These are phyloP conservation scores for Tolypocladium ophioglossoides DNA, from an alignment of 2,329 filamentous ascomycete genomes.

Conservation along the genomic window DNA sequence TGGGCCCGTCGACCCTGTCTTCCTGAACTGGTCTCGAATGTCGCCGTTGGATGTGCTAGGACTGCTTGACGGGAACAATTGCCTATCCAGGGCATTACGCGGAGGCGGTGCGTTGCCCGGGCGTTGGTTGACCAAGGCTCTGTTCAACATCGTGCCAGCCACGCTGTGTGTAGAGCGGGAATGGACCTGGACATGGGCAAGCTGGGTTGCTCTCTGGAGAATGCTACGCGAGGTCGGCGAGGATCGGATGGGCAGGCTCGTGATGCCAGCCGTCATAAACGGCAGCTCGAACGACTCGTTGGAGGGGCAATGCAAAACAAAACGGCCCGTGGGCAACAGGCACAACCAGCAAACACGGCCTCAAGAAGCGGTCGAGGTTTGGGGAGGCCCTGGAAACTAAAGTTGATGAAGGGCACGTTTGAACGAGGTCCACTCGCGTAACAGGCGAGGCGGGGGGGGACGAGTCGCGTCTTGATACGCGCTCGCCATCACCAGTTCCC, in stretches of 20 bases:
- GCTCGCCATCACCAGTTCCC: neutral
- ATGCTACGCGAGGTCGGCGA: conserved; percentile 22
- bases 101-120: conserved; percentile 23
- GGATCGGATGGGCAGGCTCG: conserved; percentile 21
- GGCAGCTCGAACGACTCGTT: neutral
- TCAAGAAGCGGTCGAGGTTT: neutral
- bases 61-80: conserved; percentile 48
- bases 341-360: neutral
- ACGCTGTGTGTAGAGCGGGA: conserved; percentile 1
- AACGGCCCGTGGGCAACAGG: neutral
- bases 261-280: conserved; percentile 26
- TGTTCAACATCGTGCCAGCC: conserved; percentile 6
- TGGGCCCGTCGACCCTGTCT: conserved; percentile 24
- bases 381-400: neutral
- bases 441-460: neutral
- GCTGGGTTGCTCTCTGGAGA: conserved; percentile 11
- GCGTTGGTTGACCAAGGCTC: conserved; percentile 4
- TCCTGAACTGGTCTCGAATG: conserved; percentile 41
- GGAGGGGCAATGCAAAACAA: neutral
- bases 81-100: conserved; percentile 32
- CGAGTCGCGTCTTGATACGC: neutral
- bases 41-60: conserved; percentile 32
- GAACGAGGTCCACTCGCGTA: neutral
- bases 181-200: conserved; percentile 13
- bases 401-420: neutral